phyloP scores from a whole-genome alignment of 257 asterid species.

The Handroanthus guayacan region DNA sequence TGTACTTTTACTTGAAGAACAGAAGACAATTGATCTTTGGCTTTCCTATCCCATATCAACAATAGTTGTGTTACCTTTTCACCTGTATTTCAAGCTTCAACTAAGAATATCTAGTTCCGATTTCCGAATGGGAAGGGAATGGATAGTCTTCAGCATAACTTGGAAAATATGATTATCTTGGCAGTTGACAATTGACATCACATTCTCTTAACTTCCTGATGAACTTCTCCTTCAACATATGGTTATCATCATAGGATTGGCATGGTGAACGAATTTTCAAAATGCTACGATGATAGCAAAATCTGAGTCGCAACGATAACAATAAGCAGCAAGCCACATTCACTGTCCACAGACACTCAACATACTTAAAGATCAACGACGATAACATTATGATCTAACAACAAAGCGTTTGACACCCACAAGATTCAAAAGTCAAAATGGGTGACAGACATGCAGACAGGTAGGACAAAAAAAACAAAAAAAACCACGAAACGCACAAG shows the following conservation, averaged over 20 bases:
- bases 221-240: conserved; percentile 40
- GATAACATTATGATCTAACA: neutral
- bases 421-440: neutral
- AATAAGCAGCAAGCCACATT: too few relatives aligned
- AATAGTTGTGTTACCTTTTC: too few relatives aligned
- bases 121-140: conserved; percentile 30
- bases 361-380: too few relatives aligned
- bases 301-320: too few relatives aligned
- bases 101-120: conserved; percentile 17
- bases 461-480: neutral
- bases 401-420: neutral
- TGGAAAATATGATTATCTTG: neutral
- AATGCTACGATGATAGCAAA: neutral
- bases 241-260: conserved; percentile 47
- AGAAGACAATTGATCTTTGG: too few relatives aligned
- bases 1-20: too few relatives aligned
- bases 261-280: too few relatives aligned
- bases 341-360: too few relatives aligned
- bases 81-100: neutral
- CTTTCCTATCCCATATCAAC: too few relatives aligned
- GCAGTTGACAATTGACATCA: conserved; percentile 19
- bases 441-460: neutral
- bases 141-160: neutral
- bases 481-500: too few relatives aligned
- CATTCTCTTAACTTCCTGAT: conserved; percentile 26